A percentile compares a stretch with the other conserved stretches of the same genome.
Evolutionary conservation across 2,329 filamentous ascomycete species (phyloP).

Genomic region (Thyridium curvatum): DNA sequence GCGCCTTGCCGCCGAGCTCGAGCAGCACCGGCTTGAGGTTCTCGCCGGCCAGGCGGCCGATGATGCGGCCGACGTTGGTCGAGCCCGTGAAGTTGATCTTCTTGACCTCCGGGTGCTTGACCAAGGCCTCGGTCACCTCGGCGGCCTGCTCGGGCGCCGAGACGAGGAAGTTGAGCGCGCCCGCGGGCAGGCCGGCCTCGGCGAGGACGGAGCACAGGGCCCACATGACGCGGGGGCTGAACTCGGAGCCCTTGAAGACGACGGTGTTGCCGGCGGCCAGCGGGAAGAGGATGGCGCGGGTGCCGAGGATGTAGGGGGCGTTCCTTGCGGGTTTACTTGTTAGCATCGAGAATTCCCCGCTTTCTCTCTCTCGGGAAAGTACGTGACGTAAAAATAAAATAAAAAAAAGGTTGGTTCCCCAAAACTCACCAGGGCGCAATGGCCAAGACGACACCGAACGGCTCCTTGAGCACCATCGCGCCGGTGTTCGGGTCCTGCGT

Average conservation of each 20-base stretch:
- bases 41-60: slow-evolving; percentile 63
- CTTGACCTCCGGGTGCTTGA: slow-evolving; percentile 36
- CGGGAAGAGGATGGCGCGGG: slow-evolving; percentile 52
- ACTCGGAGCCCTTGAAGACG: slow-evolving; percentile 66
- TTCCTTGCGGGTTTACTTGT: slow-evolving; percentile 36
- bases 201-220: slow-evolving; percentile 57
- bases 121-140: slow-evolving; percentile 7
- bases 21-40: slow-evolving; percentile 73
- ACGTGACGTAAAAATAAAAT: too few relatives aligned
- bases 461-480: slow-evolving; percentile 66
- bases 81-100: slow-evolving; percentile 87
- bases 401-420: not conserved
- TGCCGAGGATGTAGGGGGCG: slow-evolving; percentile 47
- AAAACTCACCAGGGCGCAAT: slow-evolving; percentile 70
- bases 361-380: too few relatives aligned
- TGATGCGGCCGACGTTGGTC: slow-evolving; percentile 65
- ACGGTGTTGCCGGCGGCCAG: slow-evolving; percentile 74
- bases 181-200: slow-evolving; percentile 70
- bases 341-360: not conserved
- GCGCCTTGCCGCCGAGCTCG: slow-evolving; percentile 79
- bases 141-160: slow-evolving; percentile 41
- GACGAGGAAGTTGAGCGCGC: slow-evolving; percentile 68
- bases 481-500: slow-evolving; percentile 37
- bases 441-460: slow-evolving; percentile 70
- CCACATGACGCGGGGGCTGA: slow-evolving; percentile 58